phyloP scores from a whole-genome alignment of 305 asterid species.

The Fraxinus nigra region DNA sequence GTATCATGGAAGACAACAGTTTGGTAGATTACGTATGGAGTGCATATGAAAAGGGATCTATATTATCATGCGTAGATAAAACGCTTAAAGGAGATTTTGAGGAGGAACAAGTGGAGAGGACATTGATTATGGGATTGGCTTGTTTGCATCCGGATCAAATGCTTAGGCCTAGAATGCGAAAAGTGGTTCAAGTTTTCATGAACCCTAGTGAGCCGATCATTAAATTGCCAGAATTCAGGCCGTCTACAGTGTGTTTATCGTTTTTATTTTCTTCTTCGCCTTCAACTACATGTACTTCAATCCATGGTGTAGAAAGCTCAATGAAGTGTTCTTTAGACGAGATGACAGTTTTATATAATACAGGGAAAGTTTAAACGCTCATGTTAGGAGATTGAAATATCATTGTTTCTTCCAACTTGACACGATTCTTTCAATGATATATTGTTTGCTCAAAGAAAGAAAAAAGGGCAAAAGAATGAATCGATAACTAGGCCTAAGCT shows the following conservation, averaged over 20 bases:
- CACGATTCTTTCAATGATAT: not conserved
- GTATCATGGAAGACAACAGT: conserved; percentile 52
- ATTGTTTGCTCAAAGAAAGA: not conserved
- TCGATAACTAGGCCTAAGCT: not conserved
- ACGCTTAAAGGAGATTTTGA: conserved; percentile 28
- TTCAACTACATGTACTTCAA: not conserved
- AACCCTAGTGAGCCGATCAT: conserved; percentile 47
- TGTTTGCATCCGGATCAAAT: conserved; percentile 54
- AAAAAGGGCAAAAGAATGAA: not conserved
- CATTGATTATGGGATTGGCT: conserved; percentile 48
- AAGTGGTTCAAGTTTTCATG: conserved; percentile 48
- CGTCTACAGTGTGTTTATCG: conserved; percentile 40
- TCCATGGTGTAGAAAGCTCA: not conserved
- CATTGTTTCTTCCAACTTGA: not conserved
- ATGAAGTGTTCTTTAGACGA: conserved; percentile 29
- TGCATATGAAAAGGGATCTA: conserved; percentile 31
- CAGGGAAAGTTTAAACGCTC: not conserved
- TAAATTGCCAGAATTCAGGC: conserved; percentile 42
- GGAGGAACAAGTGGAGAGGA: conserved; percentile 38
- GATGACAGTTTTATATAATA: conserved; percentile 33
- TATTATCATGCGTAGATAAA: conserved; percentile 41
- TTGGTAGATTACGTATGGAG: conserved; percentile 47
- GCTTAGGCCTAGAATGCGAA: conserved; percentile 53
- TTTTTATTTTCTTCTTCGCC: conserved; percentile 26
- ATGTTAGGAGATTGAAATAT: not conserved